Evolutionary conservation across 1,284 basidiomycete species (phyloP).

Genomic region (Ganoderma lucidum): DNA sequence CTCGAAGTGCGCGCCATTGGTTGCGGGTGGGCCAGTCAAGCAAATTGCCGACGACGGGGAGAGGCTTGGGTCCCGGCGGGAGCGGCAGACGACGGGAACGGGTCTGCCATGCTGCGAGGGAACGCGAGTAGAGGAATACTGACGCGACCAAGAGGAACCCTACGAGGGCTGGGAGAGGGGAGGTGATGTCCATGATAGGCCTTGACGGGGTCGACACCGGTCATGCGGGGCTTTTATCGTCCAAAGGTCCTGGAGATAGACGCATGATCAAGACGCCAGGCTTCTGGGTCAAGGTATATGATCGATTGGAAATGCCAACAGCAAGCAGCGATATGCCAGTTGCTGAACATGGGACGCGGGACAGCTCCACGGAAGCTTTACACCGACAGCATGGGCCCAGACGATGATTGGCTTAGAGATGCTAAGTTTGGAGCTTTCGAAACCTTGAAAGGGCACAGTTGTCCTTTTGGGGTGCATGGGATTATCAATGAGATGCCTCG

Average conservation of each 20-base stretch:
- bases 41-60: conserved; percentile 15
- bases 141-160: neutral
- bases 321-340: neutral
- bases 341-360: neutral
- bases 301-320: neutral
- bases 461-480: neutral
- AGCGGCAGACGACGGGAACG: conserved; percentile 6
- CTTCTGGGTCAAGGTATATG: neutral
- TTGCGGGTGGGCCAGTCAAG: conserved; percentile 1
- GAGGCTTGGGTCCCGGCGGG: conserved; percentile 14
- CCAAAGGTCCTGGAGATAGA: neutral
- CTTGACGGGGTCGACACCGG: neutral
- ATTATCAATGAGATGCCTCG: neutral
- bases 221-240: neutral
- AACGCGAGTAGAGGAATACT: neutral
- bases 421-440: neutral
- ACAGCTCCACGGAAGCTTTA: conserved; percentile 1
- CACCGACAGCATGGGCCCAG: neutral
- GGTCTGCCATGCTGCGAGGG: neutral
- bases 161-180: neutral
- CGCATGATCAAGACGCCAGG: neutral
- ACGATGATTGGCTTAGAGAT: neutral
- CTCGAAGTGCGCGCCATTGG: conserved; percentile 1
- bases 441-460: too few species aligned
- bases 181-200: neutral